Evolutionary conservation across 768 basidiomycete species (phyloP).

Genomic region (Dioszegia crocea): DNA sequence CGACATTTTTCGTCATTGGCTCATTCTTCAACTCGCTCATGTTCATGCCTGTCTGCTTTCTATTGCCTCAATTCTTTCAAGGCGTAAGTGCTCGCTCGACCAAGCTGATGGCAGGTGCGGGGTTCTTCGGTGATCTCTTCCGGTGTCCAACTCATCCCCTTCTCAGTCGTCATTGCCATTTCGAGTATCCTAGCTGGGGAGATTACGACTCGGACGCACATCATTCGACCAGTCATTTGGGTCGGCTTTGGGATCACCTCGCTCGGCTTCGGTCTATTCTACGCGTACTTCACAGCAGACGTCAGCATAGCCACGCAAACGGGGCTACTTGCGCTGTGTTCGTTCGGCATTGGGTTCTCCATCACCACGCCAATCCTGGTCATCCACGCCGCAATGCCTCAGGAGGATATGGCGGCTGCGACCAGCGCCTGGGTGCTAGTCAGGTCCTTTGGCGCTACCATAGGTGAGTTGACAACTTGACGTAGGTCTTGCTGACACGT

Average conservation of each 20-base stretch:
- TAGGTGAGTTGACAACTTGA: slow-evolving; percentile 33
- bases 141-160: slow-evolving; percentile 40
- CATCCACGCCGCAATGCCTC: slow-evolving; percentile 45
- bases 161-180: slow-evolving; percentile 15
- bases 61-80: slow-evolving; percentile 43
- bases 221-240: slow-evolving; percentile 43
- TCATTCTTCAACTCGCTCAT: slow-evolving; percentile 36
- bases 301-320: slow-evolving; percentile 27
- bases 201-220: slow-evolving; percentile 27
- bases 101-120: slow-evolving; percentile 8
- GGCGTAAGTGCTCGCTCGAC: slow-evolving; percentile 26
- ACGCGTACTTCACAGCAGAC: slow-evolving; percentile 14
- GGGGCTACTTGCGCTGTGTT: slow-evolving; percentile 26
- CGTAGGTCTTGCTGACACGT: background rate
- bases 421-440: slow-evolving; percentile 42
- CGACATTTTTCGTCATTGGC: slow-evolving; percentile 40
- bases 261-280: slow-evolving; percentile 31
- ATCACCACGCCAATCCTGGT: slow-evolving; percentile 42
- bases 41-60: slow-evolving; percentile 29
- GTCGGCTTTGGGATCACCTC: slow-evolving; percentile 28
- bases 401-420: slow-evolving; percentile 45
- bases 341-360: slow-evolving; percentile 33
- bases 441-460: slow-evolving; percentile 35
- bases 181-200: slow-evolving; percentile 37
- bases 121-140: slow-evolving; percentile 21